Percentiles rank a stretch among this genome's conserved stretches.
Evolutionary conservation across 805 yeast species (phyloP).

Genomic region (Metschnikowia koreensis): DNA sequence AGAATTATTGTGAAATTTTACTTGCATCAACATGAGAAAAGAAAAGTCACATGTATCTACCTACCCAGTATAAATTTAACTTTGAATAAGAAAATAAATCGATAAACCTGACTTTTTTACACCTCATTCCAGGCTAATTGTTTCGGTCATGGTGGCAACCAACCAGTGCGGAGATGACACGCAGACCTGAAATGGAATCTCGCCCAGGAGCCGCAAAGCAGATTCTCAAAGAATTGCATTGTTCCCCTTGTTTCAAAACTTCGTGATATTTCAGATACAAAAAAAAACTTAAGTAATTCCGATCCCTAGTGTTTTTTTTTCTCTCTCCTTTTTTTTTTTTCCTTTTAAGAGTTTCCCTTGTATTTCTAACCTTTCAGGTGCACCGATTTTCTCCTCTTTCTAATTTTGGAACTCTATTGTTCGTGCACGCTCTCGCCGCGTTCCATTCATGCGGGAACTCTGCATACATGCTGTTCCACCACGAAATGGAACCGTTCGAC

Average conservation of each 20-base stretch:
- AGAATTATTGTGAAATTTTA: no score
- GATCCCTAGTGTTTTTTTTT: background rate
- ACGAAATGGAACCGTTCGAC: background rate
- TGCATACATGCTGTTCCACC: conserved; percentile 6
- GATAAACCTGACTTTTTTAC: no score
- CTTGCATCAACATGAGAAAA: no score
- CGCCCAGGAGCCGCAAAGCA: background rate
- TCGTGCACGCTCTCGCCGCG: background rate
- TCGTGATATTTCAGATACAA: background rate
- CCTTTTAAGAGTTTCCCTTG: no score
- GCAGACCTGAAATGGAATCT: background rate
- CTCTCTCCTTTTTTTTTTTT: background rate
- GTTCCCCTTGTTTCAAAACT: background rate
- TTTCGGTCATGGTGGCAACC: background rate
- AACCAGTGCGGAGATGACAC: background rate
- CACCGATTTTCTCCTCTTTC: background rate
- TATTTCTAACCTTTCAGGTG: background rate
- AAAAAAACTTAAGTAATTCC: no score
- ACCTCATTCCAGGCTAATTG: no score
- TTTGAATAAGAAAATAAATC: no score
- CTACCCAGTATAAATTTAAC: no score
- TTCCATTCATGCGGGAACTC: conserved; percentile 2
- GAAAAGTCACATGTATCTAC: no score
- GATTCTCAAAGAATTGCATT: background rate
- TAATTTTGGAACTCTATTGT: background rate